A percentile compares a stretch with the other conserved stretches of the same genome.
phyloP scores from a whole-genome alignment of 805 yeast species.

The Yamadazyma scolyti region DNA sequence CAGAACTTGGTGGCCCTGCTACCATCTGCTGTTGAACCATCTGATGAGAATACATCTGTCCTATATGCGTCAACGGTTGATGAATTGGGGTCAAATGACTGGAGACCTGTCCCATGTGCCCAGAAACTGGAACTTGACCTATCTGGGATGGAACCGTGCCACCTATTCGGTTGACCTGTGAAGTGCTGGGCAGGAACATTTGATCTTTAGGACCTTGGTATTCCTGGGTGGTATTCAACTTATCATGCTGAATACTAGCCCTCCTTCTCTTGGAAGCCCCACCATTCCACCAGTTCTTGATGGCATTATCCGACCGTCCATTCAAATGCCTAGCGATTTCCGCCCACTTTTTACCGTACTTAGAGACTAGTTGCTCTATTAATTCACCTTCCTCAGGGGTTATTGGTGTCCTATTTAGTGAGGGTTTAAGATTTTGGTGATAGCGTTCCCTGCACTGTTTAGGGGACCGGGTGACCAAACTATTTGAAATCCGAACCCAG shows the following conservation, averaged over 20 bases:
- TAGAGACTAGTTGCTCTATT: constrained; percentile 74
- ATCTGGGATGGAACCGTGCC: no score
- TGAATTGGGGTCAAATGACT: no score
- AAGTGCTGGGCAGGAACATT: no score
- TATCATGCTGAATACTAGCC: constrained; percentile 17
- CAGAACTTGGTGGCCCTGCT: not conserved
- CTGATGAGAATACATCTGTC: no score
- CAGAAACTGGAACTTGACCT: no score
- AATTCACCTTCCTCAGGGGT: constrained; percentile 78
- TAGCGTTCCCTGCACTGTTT: constrained; percentile 90
- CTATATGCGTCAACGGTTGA: no score
- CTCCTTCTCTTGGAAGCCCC: constrained; percentile 82
- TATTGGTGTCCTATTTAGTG: constrained; percentile 76
- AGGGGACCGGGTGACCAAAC: constrained; percentile 74
- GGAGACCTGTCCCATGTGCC: no score
- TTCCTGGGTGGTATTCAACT: not conserved
- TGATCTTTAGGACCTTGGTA: not conserved
- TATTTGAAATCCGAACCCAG: constrained; percentile 83
- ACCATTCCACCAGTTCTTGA: constrained; percentile 96
- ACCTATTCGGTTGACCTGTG: no score
- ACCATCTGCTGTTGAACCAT: no score
- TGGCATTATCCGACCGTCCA: constrained; percentile 87
- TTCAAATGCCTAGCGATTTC: constrained; percentile 84
- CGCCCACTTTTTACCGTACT: constrained; percentile 90
- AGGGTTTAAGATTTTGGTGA: constrained; percentile 87